Conservation (phyloP, 805 yeast genomes). For the Kurtzmaniella fragi region DNA sequence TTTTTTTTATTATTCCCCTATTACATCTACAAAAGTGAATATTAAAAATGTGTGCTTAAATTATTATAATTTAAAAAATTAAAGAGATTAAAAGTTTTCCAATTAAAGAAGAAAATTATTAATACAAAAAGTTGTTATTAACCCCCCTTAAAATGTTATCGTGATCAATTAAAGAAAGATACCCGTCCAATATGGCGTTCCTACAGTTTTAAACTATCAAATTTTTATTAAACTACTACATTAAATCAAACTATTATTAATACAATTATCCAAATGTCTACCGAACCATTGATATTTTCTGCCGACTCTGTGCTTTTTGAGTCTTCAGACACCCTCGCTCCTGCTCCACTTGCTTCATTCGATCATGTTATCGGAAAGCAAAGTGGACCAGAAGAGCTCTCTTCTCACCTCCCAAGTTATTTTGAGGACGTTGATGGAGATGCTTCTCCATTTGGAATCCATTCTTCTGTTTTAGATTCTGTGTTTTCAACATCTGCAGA, state of each 20-base stretch:
- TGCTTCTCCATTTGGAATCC: constrained; percentile 48
- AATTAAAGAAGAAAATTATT: constrained; percentile 11
- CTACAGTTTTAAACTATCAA: constrained; percentile 5
- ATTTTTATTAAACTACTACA: constrained; percentile 3
- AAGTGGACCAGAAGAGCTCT: constrained; percentile 18
- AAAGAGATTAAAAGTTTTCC: constrained; percentile 15
- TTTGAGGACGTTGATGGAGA: constrained; percentile 3
- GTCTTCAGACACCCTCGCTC: constrained; percentile 18
- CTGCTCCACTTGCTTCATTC: constrained; percentile 7
- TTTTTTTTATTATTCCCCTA: constrained; percentile 6
- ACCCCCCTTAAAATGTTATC: constrained; percentile 26
- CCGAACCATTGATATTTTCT: constrained; percentile 16
- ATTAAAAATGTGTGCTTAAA: constrained; percentile 34
- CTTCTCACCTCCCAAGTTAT: constrained; percentile 21
- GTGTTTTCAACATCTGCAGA: constrained; percentile 40
- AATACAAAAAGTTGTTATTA: constrained; percentile 20
- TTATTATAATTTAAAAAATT: constrained; percentile 11
- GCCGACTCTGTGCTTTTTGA: constrained; percentile 21
- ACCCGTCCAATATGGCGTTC: constrained; percentile 31
- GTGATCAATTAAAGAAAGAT: constrained; percentile 15
- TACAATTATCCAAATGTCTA: constrained; percentile 16
- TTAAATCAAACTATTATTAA: constrained; percentile 9
- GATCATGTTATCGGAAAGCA: constrained; percentile 10
- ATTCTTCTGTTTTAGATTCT: constrained; percentile 47
- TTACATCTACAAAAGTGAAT: neutral